Conservation (phyloP, 345 rosid genomes). For the Pseudoturritis turrita region DNA sequence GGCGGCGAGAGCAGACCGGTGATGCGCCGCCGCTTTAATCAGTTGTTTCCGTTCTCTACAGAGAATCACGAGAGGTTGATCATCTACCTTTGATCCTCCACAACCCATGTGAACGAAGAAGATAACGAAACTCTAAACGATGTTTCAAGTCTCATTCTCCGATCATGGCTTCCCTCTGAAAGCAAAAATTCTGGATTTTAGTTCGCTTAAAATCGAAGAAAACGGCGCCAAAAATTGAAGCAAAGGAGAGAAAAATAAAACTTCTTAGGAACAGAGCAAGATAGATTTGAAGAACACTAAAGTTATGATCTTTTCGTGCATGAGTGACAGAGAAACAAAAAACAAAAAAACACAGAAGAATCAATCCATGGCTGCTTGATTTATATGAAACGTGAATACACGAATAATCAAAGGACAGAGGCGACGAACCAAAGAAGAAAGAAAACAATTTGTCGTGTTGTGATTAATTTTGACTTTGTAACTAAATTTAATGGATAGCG, state of each 20-base stretch:
- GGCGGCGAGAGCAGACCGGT: constrained; percentile 73
- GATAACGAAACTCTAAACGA: background rate
- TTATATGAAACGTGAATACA: constrained; percentile 5
- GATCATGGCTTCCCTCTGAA: constrained; percentile 4
- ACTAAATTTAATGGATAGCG: constrained; percentile 15
- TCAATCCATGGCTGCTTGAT: constrained; percentile 15
- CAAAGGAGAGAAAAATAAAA: background rate
- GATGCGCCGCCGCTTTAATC: constrained; percentile 57
- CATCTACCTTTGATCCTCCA: constrained; percentile 79
- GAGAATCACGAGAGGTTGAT: constrained; percentile 61
- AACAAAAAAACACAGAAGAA: background rate
- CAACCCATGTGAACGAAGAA: constrained; percentile 62
- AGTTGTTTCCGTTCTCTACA: constrained; percentile 73
- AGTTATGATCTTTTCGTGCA: background rate
- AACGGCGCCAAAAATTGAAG: background rate
- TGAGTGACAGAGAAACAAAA: constrained; percentile 4
- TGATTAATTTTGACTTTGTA: background rate
- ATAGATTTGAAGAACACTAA: background rate
- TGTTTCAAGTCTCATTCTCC: constrained; percentile 6
- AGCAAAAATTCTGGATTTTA: background rate
- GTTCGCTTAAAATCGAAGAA: background rate
- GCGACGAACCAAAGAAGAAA: background rate
- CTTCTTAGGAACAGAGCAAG: background rate
- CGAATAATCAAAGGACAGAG: background rate
- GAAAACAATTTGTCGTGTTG: constrained; percentile 8